Conservation (phyloP, 441 rosid species). For the Adansonia rubrostipa region DNA sequence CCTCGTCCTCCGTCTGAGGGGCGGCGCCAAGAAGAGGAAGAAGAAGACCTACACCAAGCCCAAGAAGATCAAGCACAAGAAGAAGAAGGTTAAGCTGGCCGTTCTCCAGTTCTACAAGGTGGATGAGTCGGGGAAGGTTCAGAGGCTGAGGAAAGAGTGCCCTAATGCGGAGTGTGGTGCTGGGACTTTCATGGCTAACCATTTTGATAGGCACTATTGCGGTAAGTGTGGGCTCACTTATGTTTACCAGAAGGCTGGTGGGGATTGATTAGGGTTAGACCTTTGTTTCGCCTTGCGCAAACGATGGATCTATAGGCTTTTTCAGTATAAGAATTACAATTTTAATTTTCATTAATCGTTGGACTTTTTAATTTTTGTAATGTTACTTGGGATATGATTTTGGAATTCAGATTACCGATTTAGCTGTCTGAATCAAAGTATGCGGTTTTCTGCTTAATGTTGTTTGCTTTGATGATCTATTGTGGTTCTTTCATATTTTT, state of each 20-base stretch:
- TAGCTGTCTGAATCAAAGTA: constrained; percentile 2
- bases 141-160: constrained; percentile 83
- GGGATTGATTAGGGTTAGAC: constrained; percentile 44
- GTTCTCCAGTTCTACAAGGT: constrained; percentile 83
- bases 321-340: not conserved
- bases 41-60: constrained; percentile 97
- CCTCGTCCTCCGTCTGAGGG: constrained; percentile 80
- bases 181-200: constrained; percentile 89
- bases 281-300: not conserved
- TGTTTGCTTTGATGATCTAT: not conserved
- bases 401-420: constrained; percentile 8
- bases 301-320: constrained; percentile 1
- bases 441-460: not conserved
- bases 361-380: not conserved
- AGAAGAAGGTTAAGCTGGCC: constrained; percentile 91
- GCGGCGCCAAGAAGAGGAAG: constrained; percentile 94
- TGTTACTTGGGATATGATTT: constrained; percentile 12
- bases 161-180: constrained; percentile 84
- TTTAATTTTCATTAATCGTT: not conserved
- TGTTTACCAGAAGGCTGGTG: constrained; percentile 74
- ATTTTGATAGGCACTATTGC: constrained; percentile 83
- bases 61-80: constrained; percentile 88
- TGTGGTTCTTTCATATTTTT: not conserved
- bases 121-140: constrained; percentile 78
- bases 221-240: constrained; percentile 92